These are phyloP conservation scores for Novymonas esmeraldas DNA, from an alignment of 208 protist species.

Conservation along the genomic window DNA sequence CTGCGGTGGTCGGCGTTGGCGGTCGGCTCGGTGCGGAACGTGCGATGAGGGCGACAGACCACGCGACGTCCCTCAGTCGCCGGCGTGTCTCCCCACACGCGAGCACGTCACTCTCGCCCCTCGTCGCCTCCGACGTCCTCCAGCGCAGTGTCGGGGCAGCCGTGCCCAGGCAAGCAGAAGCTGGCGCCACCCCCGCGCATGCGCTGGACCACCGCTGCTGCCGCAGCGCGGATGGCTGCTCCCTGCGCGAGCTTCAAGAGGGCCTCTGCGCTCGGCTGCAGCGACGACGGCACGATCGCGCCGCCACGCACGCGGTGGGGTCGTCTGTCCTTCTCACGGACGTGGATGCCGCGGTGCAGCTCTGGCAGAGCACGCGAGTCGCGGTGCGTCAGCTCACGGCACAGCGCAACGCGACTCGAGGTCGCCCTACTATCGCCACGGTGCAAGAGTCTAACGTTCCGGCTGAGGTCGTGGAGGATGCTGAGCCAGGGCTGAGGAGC, in stretches of 20 bases:
- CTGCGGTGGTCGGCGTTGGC: too few species aligned
- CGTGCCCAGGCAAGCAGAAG: slow-evolving; percentile 1
- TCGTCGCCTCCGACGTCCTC: not conserved
- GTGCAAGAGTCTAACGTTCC: not conserved
- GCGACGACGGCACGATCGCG: slow-evolving; percentile 4
- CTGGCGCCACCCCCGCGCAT: not conserved
- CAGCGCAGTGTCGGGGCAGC: not conserved
- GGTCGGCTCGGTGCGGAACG: too few species aligned
- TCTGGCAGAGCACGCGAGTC: slow-evolving; percentile 8
- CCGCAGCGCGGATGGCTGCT: not conserved
- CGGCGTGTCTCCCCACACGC: not conserved
- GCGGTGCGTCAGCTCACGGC: not conserved
- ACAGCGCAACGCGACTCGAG: not conserved
- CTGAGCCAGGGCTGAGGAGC: not conserved
- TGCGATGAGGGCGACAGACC: not conserved
- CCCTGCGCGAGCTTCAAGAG: slow-evolving; percentile 22
- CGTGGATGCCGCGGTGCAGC: not conserved
- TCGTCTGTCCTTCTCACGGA: not conserved
- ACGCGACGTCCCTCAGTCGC: too few species aligned
- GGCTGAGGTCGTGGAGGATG: not conserved
- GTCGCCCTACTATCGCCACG: not conserved
- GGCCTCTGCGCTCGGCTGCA: not conserved
- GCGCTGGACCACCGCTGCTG: not conserved
- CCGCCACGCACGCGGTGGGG: not conserved
- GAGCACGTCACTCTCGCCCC: not conserved